Evolutionary conservation across 177 flowering plant species (phyloP).

Genomic region (Tripterygium wilfordii): DNA sequence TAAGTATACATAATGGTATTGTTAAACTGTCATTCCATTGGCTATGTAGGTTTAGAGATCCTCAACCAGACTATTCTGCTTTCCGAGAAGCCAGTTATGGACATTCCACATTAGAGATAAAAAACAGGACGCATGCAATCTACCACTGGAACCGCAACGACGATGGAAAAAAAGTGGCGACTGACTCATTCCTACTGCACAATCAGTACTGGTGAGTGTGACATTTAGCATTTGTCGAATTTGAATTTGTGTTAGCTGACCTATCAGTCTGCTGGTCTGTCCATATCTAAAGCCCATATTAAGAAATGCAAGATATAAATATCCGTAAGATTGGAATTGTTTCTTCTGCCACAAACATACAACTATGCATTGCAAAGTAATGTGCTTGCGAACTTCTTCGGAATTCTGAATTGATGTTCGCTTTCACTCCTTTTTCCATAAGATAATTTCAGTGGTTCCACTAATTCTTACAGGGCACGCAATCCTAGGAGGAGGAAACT

Average conservation of each 20-base stretch:
- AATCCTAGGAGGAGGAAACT: conserved; percentile 53
- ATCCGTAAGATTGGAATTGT: too few species aligned
- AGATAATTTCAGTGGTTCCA: too few species aligned
- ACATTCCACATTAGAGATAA: conserved; percentile 81
- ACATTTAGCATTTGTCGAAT: background rate
- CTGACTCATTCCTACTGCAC: conserved; percentile 60
- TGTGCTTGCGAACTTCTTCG: too few species aligned
- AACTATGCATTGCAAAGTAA: too few species aligned
- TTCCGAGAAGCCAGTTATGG: conserved; percentile 95
- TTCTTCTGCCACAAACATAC: too few species aligned
- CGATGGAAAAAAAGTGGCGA: conserved; percentile 61
- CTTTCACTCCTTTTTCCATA: too few species aligned
- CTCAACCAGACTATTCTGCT: conserved; percentile 95
- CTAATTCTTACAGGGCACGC: conserved; percentile 51
- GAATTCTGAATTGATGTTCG: too few species aligned
- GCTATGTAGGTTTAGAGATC: conserved; percentile 59
- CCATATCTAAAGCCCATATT: too few species aligned
- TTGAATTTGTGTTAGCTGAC: too few species aligned
- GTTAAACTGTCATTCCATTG: background rate
- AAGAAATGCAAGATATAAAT: too few species aligned
- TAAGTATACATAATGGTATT: background rate
- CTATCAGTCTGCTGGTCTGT: too few species aligned
- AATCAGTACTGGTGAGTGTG: conserved; percentile 84
- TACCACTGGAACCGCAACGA: conserved; percentile 93
- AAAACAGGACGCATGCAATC: conserved; percentile 85